Evolutionary conservation across 2,329 filamentous ascomycete species (phyloP).

Genomic region (Sphaerulina populicola): DNA sequence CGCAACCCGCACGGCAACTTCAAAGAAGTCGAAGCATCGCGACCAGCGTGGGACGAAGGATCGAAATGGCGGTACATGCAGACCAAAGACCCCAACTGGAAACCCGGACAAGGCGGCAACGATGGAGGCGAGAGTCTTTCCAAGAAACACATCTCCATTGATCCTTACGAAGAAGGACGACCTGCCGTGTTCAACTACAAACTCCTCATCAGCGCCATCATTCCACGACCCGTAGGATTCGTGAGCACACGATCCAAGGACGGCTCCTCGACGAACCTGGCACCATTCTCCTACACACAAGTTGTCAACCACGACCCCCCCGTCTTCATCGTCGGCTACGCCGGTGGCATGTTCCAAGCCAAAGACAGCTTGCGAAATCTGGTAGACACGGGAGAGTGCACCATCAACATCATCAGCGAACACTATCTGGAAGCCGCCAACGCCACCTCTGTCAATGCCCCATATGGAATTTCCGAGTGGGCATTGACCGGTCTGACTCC

Average conservation of each 20-base stretch:
- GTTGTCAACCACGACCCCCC: conserved; percentile 80
- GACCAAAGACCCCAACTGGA: conserved; percentile 58
- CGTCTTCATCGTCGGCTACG: conserved; percentile 61
- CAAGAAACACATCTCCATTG: conserved; percentile 64
- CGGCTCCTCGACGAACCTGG: conserved; percentile 63
- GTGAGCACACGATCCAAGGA: conserved; percentile 53
- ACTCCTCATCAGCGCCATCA: conserved; percentile 72
- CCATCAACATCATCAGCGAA: conserved; percentile 79
- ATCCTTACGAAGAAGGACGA: conserved; percentile 66
- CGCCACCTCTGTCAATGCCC: conserved; percentile 66
- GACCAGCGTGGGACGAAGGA: conserved; percentile 51
- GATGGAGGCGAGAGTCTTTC: conserved; percentile 41
- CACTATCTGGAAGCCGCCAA: conserved; percentile 83
- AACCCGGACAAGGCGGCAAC: conserved; percentile 58
- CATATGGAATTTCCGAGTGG: conserved; percentile 73
- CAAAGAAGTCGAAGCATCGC: conserved; percentile 59
- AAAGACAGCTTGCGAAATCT: conserved; percentile 79
- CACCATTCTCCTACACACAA: conserved; percentile 82
- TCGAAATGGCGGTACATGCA: conserved; percentile 51
- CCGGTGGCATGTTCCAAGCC: conserved; percentile 49
- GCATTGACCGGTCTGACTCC: conserved; percentile 66
- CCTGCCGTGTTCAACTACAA: conserved; percentile 75
- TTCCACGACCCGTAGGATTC: conserved; percentile 71
- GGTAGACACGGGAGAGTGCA: conserved; percentile 60
- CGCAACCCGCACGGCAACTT: conserved; percentile 58